These are phyloP conservation scores for Wickerhamiella alocasiicola DNA, from an alignment of 805 yeast species.

Conservation along the genomic window DNA sequence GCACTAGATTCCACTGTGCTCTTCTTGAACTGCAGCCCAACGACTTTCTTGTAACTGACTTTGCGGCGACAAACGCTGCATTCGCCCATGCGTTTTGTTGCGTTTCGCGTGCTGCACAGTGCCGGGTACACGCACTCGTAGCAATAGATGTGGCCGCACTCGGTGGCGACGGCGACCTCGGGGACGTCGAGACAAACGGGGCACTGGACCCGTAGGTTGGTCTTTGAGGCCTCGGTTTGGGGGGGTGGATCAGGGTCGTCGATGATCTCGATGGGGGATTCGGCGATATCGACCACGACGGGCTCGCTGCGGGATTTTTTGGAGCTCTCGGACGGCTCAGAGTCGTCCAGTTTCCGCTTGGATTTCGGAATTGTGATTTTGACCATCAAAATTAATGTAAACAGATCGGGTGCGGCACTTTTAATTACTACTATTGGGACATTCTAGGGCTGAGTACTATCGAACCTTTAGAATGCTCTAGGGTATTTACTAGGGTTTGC, in stretches of 20 bases:
- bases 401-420: too few species aligned
- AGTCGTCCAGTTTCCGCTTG: not conserved
- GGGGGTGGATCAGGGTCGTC: constrained; percentile 12
- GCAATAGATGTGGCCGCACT: constrained; percentile 31
- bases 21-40: constrained; percentile 22
- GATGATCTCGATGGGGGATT: constrained; percentile 11
- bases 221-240: constrained; percentile 6
- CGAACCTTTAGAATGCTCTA: too few species aligned
- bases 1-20: too few species aligned
- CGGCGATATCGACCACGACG: not conserved
- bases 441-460: too few species aligned
- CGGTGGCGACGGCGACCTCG: constrained; percentile 24
- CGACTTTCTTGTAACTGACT: constrained; percentile 23
- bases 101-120: constrained; percentile 20
- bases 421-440: too few species aligned
- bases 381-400: constrained; percentile 5
- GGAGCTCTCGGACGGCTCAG: not conserved
- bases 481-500: too few species aligned
- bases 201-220: too few species aligned
- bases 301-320: constrained; percentile 1
- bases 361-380: constrained; percentile 3
- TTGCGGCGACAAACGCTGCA: constrained; percentile 28
- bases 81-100: constrained; percentile 23
- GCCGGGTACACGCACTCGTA: constrained; percentile 27
- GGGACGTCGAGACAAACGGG: constrained; percentile 29